phyloP scores from a whole-genome alignment of 2,329 filamentous ascomycete genomes.

The Lizonia empirigonia region DNA sequence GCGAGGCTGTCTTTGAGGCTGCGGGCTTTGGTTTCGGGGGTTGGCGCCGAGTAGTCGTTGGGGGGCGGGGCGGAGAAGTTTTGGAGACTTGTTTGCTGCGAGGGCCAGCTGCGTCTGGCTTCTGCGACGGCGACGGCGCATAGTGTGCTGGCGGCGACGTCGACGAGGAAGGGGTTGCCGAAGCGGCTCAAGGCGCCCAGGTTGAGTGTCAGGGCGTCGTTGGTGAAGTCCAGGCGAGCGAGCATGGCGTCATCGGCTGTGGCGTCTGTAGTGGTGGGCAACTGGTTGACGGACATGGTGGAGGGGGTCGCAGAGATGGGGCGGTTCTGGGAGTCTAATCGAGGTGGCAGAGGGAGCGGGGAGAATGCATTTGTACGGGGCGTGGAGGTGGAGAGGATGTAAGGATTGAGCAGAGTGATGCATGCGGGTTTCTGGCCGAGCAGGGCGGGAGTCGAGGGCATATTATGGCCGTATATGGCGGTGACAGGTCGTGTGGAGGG shows the following conservation, averaged over 20 bases:
- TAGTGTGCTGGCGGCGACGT: constrained; percentile 51
- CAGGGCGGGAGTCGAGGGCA: constrained; percentile 46
- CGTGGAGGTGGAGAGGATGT: constrained; percentile 44
- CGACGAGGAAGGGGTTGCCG: constrained; percentile 54
- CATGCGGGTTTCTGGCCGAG: constrained; percentile 35
- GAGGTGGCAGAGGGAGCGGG: constrained; percentile 38
- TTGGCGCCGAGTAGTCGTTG: constrained; percentile 27
- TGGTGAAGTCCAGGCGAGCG: constrained; percentile 52
- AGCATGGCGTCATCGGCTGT: constrained; percentile 48
- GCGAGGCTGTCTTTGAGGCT: constrained; percentile 40
- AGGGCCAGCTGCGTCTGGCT: constrained; percentile 41
- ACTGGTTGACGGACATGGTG: constrained; percentile 41
- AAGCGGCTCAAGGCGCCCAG: constrained; percentile 51
- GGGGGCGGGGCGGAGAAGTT: constrained; percentile 42
- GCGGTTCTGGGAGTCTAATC: constrained; percentile 27
- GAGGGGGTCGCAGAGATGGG: constrained; percentile 42
- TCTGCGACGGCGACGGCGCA: constrained; percentile 55
- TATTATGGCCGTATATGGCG: constrained; percentile 47
- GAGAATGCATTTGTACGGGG: constrained; percentile 41
- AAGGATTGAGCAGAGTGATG: constrained; percentile 48
- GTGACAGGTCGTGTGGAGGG: constrained; percentile 48
- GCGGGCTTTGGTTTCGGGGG: constrained; percentile 35
- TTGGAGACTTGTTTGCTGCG: constrained; percentile 22
- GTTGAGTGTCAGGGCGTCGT: constrained; percentile 52
- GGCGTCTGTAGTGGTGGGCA: constrained; percentile 45